These are phyloP conservation scores for Aureobasidium uvarum DNA, from an alignment of 2,329 filamentous ascomycete species.

Conservation along the genomic window DNA sequence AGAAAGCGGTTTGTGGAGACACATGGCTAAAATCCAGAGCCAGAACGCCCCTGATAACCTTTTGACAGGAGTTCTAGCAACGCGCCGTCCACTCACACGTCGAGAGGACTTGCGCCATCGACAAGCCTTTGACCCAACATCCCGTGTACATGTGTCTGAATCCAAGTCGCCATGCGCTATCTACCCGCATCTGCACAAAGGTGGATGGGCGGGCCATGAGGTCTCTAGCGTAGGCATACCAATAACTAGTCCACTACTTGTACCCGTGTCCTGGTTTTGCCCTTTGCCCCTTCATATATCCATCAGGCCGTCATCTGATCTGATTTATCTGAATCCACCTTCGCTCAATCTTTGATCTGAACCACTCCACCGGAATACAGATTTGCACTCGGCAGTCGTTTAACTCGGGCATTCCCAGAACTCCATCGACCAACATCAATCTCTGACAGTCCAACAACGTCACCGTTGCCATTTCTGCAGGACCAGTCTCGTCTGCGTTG, in stretches of 20 bases:
- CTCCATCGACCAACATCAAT: constrained; percentile 9
- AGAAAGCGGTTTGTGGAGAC: constrained; percentile 23
- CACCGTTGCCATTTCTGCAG: constrained; percentile 4
- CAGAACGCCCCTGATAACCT: constrained; percentile 15
- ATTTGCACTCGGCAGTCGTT: background rate
- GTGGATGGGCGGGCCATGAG: constrained; percentile 17
- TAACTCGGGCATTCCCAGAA: background rate
- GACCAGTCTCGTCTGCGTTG: background rate
- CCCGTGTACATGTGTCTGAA: constrained; percentile 19
- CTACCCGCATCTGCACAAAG: constrained; percentile 20
- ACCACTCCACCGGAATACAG: constrained; percentile 9
- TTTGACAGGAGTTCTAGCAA: constrained; percentile 19
- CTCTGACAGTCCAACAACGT: constrained; percentile 13
- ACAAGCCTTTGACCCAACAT: constrained; percentile 8
- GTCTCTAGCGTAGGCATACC: constrained; percentile 9
- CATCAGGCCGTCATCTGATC: constrained; percentile 11
- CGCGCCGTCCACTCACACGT: constrained; percentile 16
- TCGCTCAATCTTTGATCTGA: constrained; percentile 20
- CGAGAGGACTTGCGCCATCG: background rate
- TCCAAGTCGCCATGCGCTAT: constrained; percentile 17
- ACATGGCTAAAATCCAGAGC: background rate
- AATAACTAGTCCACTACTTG: background rate
- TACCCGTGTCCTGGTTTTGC: constrained; percentile 19
- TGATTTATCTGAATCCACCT: background rate
- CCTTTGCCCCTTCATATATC: constrained; percentile 10